Base-by-base conservation (phyloP, 352 stramenopile genomes). In the Pythium plurisporium region DNA sequence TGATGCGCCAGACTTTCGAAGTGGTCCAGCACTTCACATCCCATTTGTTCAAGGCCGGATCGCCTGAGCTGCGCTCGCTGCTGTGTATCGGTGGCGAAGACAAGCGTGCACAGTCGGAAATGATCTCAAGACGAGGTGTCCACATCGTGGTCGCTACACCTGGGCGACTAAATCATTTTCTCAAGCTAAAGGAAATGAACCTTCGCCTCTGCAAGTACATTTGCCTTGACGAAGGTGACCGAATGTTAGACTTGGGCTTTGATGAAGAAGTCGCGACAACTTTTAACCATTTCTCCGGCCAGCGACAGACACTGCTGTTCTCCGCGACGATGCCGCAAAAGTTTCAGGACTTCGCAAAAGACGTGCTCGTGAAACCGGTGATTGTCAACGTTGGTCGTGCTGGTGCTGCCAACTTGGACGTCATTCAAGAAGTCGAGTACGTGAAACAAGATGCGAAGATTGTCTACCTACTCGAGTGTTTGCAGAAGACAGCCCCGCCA, bases 341-440 rank as follows among this genome's bases (percentile, higher is more conserved):
- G 63, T 99, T 99, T 76, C 94, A 99, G 72, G 96, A 99, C 67
- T 99, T 99, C 77, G 96, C 96, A 23, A 97, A 98, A 65, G 75
- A 94, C 58, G 84, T 94, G 62, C 76, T 99, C 14, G 92, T 99
- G 9, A 86, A 95, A 46, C 96, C 97, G 1, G 87, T 99, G 27
- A 81, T 99, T 12, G 96, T 99, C n/a, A 99, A 99, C 72, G 97
- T 99, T 12, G 96, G 96, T 17, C 87, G 97, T 19, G 96, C 96
- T 5, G 97, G 97, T 59, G 97, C 97, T 9, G 96, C 97, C 17
- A 99, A 99, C 69, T 69, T 99, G 29, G 96, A 99, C 76, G 96
- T 99, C 34, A 99, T 99, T 64, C 97, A 99, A 70, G 96, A 99
- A 63, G 96, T 99, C 36, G 96, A 99, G 73, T 98, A 99, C 70